Evolutionary conservation across 805 yeast species (phyloP), one percentile per base, ranked within the genome.

Genomic region (Saccharomycopsis malanga): DNA sequence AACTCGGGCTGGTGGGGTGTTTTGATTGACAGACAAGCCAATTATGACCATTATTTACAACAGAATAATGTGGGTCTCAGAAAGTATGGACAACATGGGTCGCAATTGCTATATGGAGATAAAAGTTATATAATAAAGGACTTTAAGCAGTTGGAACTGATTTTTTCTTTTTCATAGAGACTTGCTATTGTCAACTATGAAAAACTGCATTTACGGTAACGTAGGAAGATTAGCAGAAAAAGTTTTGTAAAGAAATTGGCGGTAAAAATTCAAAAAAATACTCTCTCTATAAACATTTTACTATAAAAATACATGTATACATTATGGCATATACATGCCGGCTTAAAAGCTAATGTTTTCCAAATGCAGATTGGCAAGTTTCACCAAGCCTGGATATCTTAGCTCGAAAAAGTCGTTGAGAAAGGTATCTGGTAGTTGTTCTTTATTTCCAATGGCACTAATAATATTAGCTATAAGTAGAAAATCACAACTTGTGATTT

Each of bases 1-100:
- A 59, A 61, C 22, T 70, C 81, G 1, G 88, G 88, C 0, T 75
- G 87, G 77, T 77, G 75, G 45, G 78, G 82, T 4, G 63, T 83
- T 0, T 61, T 75, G 21, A 46, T 80, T 3, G 83, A 79, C 56
- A 66, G 85, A 54, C 50, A 56, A 3, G 54, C 66, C 40, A 54
- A 55, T 12, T 61, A 62, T 42, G 63, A 36, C n/a, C 21, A 43
- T 7, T 39, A 9, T 36, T 36, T 18, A 24, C 6, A n/a, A 7
- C 7, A 32, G 12, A 32, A 32, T 7, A 18, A 32, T 5, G 17
- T n/a, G 36, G 36, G 36, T 9, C 15, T n/a, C 36, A n/a, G 25
- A 4, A 25, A 40, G 18, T 12, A 25, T 10, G 22, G 12, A 14
- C 22, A 12, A 5, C 15, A 44, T 4, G 45, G 30, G 24, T 27